A percentile compares a stretch with the other conserved stretches of the same genome.
phyloP scores from a whole-genome alignment of 176 grass and related monocot species.

The Carex myosuroides region DNA sequence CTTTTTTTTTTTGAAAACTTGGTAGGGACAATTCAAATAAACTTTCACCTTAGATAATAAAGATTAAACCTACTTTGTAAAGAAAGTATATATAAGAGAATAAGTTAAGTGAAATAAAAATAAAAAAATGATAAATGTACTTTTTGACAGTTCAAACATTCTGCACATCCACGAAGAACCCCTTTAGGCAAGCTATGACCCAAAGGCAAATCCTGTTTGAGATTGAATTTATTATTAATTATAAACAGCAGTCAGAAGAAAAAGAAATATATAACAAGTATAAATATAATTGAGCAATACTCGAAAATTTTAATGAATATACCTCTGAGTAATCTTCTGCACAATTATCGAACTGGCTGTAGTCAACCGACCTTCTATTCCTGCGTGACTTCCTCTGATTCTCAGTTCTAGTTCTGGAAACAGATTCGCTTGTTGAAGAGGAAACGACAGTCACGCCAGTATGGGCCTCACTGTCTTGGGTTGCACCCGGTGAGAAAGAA shows the following conservation, averaged over 20 bases:
- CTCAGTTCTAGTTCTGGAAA: conserved; percentile 23
- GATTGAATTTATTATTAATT: not conserved
- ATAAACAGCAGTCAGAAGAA: conserved; percentile 17
- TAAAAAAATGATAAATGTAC: conserved; percentile 18
- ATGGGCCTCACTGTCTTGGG: conserved; percentile 23
- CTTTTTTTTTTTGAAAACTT: no score
- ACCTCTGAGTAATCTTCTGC: conserved; percentile 54
- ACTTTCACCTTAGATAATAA: conserved; percentile 7
- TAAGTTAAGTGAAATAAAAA: not conserved
- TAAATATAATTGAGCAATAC: conserved; percentile 9
- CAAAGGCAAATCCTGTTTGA: conserved; percentile 37
- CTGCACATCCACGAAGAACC: conserved; percentile 69
- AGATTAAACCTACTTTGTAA: not conserved
- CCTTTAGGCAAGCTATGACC: conserved; percentile 57
- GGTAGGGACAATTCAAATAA: no score
- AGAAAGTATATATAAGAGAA: not conserved
- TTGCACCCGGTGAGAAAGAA: conserved; percentile 27
- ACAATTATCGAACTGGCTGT: conserved; percentile 43
- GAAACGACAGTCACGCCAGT: not conserved
- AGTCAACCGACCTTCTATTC: conserved; percentile 56
- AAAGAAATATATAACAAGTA: conserved; percentile 1
- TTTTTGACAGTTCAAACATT: conserved; percentile 70
- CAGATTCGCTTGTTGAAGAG: conserved; percentile 25
- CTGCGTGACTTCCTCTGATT: conserved; percentile 44
- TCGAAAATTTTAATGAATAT: not conserved